phyloP scores from a whole-genome alignment of 495 filamentous ascomycete species.

The Daldinia childiae region DNA sequence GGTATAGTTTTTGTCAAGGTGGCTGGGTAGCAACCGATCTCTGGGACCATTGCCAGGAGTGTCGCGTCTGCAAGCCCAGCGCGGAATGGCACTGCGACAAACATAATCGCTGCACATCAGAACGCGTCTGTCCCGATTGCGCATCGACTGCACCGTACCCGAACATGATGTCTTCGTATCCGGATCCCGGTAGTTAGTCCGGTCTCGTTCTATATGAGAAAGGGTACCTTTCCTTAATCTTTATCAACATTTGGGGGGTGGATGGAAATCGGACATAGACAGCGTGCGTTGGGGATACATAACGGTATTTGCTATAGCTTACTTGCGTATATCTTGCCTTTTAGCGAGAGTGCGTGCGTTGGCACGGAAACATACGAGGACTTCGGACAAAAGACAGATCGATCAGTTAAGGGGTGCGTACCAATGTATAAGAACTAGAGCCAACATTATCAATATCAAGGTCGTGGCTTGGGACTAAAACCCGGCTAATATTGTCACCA shows the following conservation, averaged over 20 bases:
- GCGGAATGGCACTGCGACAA: constrained; percentile 47
- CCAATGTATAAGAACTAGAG: constrained; percentile 61
- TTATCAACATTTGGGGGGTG: constrained; percentile 18
- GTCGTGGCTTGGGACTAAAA: constrained; percentile 3
- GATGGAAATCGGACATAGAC: constrained; percentile 36
- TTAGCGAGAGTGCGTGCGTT: constrained; percentile 20
- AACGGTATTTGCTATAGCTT: constrained; percentile 23
- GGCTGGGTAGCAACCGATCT: constrained; percentile 37
- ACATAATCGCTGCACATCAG: constrained; percentile 40
- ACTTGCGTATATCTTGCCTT: constrained; percentile 26
- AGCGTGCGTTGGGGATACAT: constrained; percentile 24
- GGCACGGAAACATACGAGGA: constrained; percentile 20
- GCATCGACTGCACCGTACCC: constrained; percentile 26
- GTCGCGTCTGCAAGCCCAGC: constrained; percentile 40
- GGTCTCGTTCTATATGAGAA: background rate
- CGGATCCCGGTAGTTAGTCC: constrained; percentile 28
- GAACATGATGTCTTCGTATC: constrained; percentile 39
- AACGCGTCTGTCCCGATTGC: constrained; percentile 42
- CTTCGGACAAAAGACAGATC: constrained; percentile 15
- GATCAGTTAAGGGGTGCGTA: constrained; percentile 14
- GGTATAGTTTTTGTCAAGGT: constrained; percentile 46
- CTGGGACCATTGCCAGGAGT: constrained; percentile 45
- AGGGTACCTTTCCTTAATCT: constrained; percentile 7
- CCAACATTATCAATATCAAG: constrained; percentile 49
- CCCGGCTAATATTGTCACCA: constrained; percentile 5